These are phyloP conservation scores for Solidago caesia DNA, from an alignment of 129 eudicot species.

Conservation along the genomic window DNA sequence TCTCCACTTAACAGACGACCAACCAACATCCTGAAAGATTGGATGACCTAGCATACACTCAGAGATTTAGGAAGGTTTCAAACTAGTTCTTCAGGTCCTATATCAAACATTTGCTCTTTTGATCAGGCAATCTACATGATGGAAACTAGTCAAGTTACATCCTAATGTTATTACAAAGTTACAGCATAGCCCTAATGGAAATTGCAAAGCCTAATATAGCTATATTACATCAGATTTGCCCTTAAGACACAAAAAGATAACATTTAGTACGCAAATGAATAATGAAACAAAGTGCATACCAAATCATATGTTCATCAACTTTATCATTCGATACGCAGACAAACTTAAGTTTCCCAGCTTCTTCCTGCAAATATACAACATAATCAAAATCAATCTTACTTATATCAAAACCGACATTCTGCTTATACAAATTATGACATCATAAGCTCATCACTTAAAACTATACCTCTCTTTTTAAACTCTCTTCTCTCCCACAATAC, in stretches of 20 bases:
- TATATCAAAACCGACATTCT: neutral
- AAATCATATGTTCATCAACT: slow-evolving; percentile 81
- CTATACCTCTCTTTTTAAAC: slow-evolving; percentile 79
- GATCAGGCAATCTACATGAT: neutral
- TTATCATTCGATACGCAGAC: slow-evolving; percentile 83
- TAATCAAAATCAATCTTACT: neutral
- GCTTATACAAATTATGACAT: neutral
- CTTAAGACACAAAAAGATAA: neutral
- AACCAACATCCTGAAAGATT: neutral
- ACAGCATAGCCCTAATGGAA: neutral
- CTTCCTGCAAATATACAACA: slow-evolving; percentile 59
- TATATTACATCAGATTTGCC: too few relatives aligned
- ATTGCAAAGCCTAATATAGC: neutral
- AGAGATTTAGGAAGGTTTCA: neutral
- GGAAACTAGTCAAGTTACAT: neutral
- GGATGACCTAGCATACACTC: neutral
- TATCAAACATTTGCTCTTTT: neutral
- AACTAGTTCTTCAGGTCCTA: neutral
- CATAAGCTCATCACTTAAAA: neutral
- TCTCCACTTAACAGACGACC: neutral
- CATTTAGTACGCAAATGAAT: slow-evolving; percentile 1
- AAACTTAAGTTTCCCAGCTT: slow-evolving; percentile 75
- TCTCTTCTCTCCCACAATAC: slow-evolving; percentile 91
- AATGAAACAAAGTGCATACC: slow-evolving; percentile 53
- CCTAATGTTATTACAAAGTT: slow-evolving; percentile 8